A percentile compares a stretch with the other conserved stretches of the same genome.
These are phyloP conservation scores for Alternaria sp. DNA, from an alignment of 2,329 filamentous ascomycete genomes.

Conservation along the genomic window DNA sequence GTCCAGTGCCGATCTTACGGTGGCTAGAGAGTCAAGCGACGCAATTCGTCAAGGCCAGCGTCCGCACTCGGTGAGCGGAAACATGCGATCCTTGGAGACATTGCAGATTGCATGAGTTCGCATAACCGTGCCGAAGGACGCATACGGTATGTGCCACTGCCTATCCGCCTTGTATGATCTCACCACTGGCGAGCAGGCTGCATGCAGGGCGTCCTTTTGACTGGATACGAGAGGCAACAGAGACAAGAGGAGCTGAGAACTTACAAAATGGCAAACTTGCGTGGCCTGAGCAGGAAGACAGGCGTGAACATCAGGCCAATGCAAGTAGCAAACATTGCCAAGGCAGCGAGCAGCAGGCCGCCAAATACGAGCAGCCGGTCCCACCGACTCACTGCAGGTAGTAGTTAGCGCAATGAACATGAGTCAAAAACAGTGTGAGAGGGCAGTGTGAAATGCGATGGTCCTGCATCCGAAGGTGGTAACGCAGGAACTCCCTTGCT, in stretches of 20 bases:
- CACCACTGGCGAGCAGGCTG: conserved; percentile 25
- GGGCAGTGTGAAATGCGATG: conserved; percentile 46
- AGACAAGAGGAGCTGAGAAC: conserved; percentile 57
- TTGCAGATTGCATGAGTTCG: conserved; percentile 44
- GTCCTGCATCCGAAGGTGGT: conserved; percentile 48
- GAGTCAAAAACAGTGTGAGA: conserved; percentile 13
- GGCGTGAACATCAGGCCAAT: conserved; percentile 82
- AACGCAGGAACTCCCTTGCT: conserved; percentile 55
- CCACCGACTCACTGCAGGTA: conserved; percentile 86
- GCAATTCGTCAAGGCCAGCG: conserved; percentile 31
- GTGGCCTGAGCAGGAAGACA: conserved; percentile 78
- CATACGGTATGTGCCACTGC: conserved; percentile 39
- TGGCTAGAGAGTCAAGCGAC: conserved; percentile 49
- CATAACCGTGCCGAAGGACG: conserved; percentile 40
- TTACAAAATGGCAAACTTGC: conserved; percentile 98
- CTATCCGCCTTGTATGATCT: conserved; percentile 31
- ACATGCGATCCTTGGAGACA: conserved; percentile 18
- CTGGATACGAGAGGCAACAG: conserved; percentile 26
- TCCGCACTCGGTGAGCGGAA: conserved; percentile 23
- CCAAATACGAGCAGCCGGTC: conserved; percentile 92
- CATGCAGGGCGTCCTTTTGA: conserved; percentile 27
- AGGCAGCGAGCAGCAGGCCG: conserved; percentile 54
- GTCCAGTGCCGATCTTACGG: conserved; percentile 44
- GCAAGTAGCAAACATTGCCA: conserved; percentile 91
- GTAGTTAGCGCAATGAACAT: conserved; percentile 43